phyloP scores from a whole-genome alignment of 208 protist genomes.

The Trypanosomatidae sp. region DNA sequence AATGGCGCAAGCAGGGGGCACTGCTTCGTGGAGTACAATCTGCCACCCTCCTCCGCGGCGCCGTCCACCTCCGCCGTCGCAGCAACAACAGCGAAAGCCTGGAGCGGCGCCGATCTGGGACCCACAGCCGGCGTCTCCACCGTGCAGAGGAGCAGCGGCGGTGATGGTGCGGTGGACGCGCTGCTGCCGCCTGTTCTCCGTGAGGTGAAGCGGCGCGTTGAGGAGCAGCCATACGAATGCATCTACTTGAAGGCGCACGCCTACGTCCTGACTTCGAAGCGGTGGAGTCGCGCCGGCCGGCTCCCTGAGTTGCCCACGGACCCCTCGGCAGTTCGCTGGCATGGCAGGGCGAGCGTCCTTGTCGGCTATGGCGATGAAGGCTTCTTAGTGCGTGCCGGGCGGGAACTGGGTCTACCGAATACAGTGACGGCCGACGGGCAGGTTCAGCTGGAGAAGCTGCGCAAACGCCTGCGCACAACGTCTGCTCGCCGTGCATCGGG shows the following conservation, averaged over 20 bases:
- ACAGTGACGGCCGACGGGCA: conserved; percentile 58
- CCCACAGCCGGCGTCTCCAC: background rate
- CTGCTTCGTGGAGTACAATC: conserved; percentile 81
- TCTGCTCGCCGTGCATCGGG: conserved; percentile 15
- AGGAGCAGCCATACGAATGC: conserved; percentile 51
- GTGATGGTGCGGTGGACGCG: conserved; percentile 11
- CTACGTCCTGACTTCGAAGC: conserved; percentile 59
- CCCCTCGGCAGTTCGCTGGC: conserved; percentile 37
- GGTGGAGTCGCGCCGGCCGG: conserved; percentile 70
- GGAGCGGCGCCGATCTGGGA: background rate
- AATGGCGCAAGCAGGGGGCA: conserved; percentile 79
- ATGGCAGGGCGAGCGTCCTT: conserved; percentile 20
- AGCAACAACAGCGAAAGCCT: background rate
- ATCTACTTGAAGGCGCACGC: conserved; percentile 29
- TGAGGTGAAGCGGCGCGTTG: conserved; percentile 48
- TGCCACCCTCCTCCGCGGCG: conserved; percentile 14
- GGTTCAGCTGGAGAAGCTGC: conserved; percentile 55
- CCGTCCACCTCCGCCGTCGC: background rate
- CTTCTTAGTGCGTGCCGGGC: conserved; percentile 65
- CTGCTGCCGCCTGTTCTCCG: conserved; percentile 22
- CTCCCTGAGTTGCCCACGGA: conserved; percentile 77
- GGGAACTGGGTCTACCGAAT: conserved; percentile 69
- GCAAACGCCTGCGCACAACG: conserved; percentile 56
- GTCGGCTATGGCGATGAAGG: conserved; percentile 78
- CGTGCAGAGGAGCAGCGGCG: background rate